Evolutionary conservation across 2,329 filamentous ascomycete genomes (phyloP).

Genomic region (Fusarium sp.): DNA sequence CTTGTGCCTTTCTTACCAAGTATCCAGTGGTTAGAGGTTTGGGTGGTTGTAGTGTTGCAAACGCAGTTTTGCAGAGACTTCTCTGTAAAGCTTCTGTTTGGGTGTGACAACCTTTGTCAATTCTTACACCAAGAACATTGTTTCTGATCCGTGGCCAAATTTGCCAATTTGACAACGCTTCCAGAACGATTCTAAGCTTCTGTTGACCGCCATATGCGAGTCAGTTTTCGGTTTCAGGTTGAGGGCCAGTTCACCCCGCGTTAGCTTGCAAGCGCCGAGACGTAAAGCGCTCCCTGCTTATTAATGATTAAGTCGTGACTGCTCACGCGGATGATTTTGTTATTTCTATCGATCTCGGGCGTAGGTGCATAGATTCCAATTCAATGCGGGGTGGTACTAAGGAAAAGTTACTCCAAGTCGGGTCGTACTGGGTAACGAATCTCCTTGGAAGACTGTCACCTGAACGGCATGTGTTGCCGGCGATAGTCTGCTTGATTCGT

Average conservation of each 20-base stretch:
- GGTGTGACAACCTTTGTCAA: neutral
- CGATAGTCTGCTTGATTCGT: neutral
- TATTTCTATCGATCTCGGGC: neutral
- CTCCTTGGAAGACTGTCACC: neutral
- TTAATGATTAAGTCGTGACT: neutral
- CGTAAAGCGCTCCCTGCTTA: neutral
- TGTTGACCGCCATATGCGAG: constrained; percentile 25
- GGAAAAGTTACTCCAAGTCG: neutral
- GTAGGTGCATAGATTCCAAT: too few relatives aligned
- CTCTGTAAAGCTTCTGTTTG: neutral
- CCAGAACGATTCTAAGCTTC: constrained; percentile 18
- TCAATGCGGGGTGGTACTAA: too few relatives aligned
- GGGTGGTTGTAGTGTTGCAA: constrained; percentile 1
- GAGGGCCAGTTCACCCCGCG: constrained; percentile 23
- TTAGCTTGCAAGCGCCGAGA: constrained; percentile 8
- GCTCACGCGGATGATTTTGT: neutral
- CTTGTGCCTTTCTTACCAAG: neutral
- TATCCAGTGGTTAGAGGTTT: neutral
- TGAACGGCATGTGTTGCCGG: neutral
- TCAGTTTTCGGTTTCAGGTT: constrained; percentile 30
- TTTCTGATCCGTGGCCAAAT: neutral
- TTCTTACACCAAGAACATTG: neutral
- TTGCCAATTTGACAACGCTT: constrained; percentile 4
- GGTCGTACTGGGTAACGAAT: neutral
- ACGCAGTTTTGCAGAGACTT: constrained; percentile 2